Conservation (phyloP, 2,329 filamentous ascomycete genomes). For the Xylariales sp. region DNA sequence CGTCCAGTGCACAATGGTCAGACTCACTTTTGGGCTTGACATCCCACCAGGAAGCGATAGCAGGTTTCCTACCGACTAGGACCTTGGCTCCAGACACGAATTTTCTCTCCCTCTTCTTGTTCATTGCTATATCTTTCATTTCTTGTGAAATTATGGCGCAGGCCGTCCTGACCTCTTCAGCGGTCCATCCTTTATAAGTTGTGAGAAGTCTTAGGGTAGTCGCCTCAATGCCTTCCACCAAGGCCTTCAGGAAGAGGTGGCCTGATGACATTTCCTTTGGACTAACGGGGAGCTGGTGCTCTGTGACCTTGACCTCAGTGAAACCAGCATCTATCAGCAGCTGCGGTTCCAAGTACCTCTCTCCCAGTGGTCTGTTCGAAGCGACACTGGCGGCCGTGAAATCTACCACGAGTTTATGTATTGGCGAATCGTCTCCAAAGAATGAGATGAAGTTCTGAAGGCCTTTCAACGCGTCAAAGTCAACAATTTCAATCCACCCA, state of each 20-base stretch:
- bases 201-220: constrained; percentile 46
- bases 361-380: constrained; percentile 40
- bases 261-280: constrained; percentile 40
- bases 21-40: no score
- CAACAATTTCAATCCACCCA: constrained; percentile 53
- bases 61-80: constrained; percentile 45
- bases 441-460: constrained; percentile 29
- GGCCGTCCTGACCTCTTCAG: constrained; percentile 40
- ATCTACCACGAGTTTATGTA: constrained; percentile 36
- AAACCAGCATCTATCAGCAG: constrained; percentile 45
- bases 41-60: not conserved
- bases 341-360: constrained; percentile 39
- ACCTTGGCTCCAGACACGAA: constrained; percentile 45
- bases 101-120: constrained; percentile 34
- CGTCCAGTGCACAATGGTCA: no score
- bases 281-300: constrained; percentile 45
- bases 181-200: constrained; percentile 47
- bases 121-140: constrained; percentile 42
- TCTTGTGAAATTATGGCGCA: constrained; percentile 45
- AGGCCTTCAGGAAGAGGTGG: constrained; percentile 49
- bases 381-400: constrained; percentile 36
- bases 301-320: constrained; percentile 42
- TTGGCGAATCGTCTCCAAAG: constrained; percentile 41
- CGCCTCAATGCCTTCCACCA: constrained; percentile 47
- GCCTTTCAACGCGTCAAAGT: constrained; percentile 44